Conservation (phyloP, 768 basidiomycete genomes). For the Clathrus columnatus region DNA sequence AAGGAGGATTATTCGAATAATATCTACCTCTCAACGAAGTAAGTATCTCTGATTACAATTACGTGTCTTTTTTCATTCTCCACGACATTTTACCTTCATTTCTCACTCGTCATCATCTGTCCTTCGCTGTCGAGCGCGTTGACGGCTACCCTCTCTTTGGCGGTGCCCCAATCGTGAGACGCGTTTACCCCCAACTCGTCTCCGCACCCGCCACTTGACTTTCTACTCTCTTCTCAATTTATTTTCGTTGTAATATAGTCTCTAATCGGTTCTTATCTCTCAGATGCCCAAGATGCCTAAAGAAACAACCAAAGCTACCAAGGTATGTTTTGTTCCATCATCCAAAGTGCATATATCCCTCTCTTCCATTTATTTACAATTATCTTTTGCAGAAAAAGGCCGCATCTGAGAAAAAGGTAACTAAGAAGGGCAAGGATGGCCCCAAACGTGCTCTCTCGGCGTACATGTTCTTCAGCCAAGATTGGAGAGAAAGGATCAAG, state of each 20-base stretch:
- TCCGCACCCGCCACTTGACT: conserved; percentile 13
- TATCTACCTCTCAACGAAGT: not conserved
- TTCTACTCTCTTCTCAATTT: conserved; percentile 18
- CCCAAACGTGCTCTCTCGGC: conserved; percentile 92
- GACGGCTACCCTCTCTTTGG: not conserved
- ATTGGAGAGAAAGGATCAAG: conserved; percentile 94
- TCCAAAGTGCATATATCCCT: conserved; percentile 9
- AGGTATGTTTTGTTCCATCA: conserved; percentile 36
- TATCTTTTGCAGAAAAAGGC: conserved; percentile 54
- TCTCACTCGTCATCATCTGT: not conserved
- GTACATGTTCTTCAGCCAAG: conserved; percentile 98
- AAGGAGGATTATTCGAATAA: not conserved
- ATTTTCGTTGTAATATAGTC: conserved; percentile 32
- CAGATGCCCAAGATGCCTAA: conserved; percentile 61
- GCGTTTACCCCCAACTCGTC: conserved; percentile 28
- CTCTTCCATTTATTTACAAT: conserved; percentile 2
- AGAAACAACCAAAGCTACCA: conserved; percentile 53
- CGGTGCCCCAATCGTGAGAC: conserved; percentile 17
- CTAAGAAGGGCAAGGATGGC: conserved; percentile 72
- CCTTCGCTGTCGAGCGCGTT: conserved; percentile 2
- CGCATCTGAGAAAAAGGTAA: conserved; percentile 49
- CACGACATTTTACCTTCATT: conserved; percentile 6
- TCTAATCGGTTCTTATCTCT: conserved; percentile 17
- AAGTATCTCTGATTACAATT: conserved; percentile 2
- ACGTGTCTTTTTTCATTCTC: conserved; percentile 10